Base-by-base conservation (phyloP, 805 yeast genomes). In the Yarrowia keelungensis region DNA sequence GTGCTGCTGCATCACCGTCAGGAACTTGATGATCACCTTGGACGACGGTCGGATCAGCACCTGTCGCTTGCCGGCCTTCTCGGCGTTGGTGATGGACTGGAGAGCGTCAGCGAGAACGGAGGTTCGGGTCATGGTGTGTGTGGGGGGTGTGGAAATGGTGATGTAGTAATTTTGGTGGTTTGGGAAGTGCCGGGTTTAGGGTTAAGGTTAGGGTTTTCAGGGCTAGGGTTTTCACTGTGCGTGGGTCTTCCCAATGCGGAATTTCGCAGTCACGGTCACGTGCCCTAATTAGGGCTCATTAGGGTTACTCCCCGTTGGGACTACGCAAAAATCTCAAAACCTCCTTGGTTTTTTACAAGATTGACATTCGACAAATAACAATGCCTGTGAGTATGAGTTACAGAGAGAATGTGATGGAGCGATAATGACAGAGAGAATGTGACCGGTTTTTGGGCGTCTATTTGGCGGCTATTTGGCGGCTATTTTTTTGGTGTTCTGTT, bases 51-150 rank as follows among this genome's bases (percentile, higher is more conserved):
- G 91, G 85, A 93, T 90, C 82, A 93, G 85, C 79, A 93, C 98
- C 87, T 93, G 98, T 86, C 98, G 91, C 88, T 93, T 93, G 85
- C 98, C 98, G 85, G 97, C 89, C 86, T 92, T 93, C 86, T 93
- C 97, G 85, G 98, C 98, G 85, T 93, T 93, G 95, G 92, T 92
- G 85, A 93, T 93, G 79, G 97, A 89, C 86, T 93, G 93, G 80
- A 93, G 89, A 81, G 98, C 98, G 86, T 93, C 98, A 81, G 97
- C 97, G 83, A 93, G 90, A 84, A 91, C 98, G 79, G 98, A 93
- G 76, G 97, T 87, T 87, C 98, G 93, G 83, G 97, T 91, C 98
- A 93, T 92, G 81, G 64, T 65, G 35, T 12, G 39, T 9, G 47
- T 35, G 41, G 4, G 15, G 39, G 19, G 19, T 19, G 26, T 15